A percentile compares a stretch with the other conserved stretches of the same genome.
These are phyloP conservation scores for Blastobotrys peoriensis DNA, from an alignment of 805 yeast genomes.

Conservation along the genomic window DNA sequence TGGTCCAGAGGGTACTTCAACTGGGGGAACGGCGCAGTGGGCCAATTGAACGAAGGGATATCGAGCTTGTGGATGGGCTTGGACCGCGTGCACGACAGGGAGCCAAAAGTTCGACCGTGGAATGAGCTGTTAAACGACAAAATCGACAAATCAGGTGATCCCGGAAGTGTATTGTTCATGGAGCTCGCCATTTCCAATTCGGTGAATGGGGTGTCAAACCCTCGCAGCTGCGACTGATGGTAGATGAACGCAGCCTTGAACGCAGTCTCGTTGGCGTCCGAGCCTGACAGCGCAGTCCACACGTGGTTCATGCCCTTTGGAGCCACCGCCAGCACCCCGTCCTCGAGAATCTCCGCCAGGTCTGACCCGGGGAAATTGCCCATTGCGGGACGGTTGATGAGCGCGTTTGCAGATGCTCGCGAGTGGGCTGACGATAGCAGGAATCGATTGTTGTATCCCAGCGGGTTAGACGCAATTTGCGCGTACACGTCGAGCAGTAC, in stretches of 20 bases:
- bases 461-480: constrained; percentile 78
- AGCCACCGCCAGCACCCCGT: constrained; percentile 63
- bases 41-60: constrained; percentile 93
- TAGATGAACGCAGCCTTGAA: constrained; percentile 85
- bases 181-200: constrained; percentile 62
- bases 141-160: constrained; percentile 80
- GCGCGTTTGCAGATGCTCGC: constrained; percentile 62
- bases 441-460: constrained; percentile 82
- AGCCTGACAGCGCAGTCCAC: constrained; percentile 79
- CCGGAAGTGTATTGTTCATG: constrained; percentile 82
- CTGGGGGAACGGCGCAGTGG: constrained; percentile 87
- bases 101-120: constrained; percentile 93
- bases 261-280: constrained; percentile 85
- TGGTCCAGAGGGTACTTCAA: constrained; percentile 79
- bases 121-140: constrained; percentile 82
- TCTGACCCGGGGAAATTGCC: constrained; percentile 76
- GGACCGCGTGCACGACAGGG: constrained; percentile 86
- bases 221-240: constrained; percentile 62
- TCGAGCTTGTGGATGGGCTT: constrained; percentile 89
- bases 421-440: constrained; percentile 62
- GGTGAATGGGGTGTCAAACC: constrained; percentile 47
- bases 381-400: constrained; percentile 78
- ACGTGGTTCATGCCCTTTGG: constrained; percentile 70
- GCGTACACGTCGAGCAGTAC: constrained; percentile 66
- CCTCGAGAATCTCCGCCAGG: constrained; percentile 40